Evolutionary conservation across 2,329 filamentous ascomycete genomes (phyloP), one percentile per base, ranked within the genome.

Genomic region (Aspergillus brunneoviolaceus): DNA sequence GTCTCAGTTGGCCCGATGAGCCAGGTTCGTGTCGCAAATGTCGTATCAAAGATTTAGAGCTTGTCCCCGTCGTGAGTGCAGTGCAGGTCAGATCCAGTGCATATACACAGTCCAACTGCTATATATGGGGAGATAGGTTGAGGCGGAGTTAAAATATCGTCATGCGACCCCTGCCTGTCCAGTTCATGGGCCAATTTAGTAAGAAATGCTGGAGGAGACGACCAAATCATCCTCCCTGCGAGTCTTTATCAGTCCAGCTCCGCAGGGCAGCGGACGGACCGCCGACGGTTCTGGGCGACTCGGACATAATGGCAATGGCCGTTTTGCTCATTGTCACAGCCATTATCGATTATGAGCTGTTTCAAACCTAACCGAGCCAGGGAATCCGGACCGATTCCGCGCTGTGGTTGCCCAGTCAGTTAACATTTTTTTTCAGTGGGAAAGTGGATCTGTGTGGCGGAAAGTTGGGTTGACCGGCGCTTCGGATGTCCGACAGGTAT

Each of bases 211-310:
- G 16, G 39, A 48, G 5, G 25, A 55, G 25, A 49, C 27, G 16
- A 31, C 16, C 45, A 45, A n/a, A 23, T 23, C 42, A 55, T 49
- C n/a, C 42, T 45, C 48, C 27, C 16, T 31, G 16, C 29, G 42
- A 55, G 53, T 55, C 53, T 55, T 55, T 55, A 55, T 49, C 53
- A 48, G 16, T 31, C 19, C 27, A 49, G 50, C 42, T 49, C 39
- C 23, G 19, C 12, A 23, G 51, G 42, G 52, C 48, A 35, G 62
- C 61, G 61, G 61, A 61, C 21, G 47, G 25, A 39, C 57, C 57
- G 58, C 63, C 59, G 59, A 65, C 51, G 12, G 50, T 33, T 48
- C 16, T 31, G 42, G 39, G 39, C 27, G 39, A 53, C 23, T 47
- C 52, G 47, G 42, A 27, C 29, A 27, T n/a, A 16, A 14, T 55